Base-by-base conservation (phyloP, 495 filamentous ascomycete species). In the Lichenothelia convexa region DNA sequence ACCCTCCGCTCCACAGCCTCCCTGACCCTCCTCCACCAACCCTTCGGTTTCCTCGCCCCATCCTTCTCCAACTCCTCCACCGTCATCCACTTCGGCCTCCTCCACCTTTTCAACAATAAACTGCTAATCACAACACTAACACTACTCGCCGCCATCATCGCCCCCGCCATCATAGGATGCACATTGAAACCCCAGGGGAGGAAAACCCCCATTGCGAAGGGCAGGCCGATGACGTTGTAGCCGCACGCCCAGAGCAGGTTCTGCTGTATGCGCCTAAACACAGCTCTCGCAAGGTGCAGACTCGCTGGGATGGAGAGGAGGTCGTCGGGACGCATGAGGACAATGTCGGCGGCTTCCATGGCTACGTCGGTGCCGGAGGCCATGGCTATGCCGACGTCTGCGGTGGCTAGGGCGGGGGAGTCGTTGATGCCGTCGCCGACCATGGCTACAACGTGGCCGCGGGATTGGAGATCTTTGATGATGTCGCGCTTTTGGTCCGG, bases 381-480 rank as follows among this genome's bases (percentile, higher is more conserved):
- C 51, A 99, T 78, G 13, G 86, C 84, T 47, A 99, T 93, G 40
- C 89, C 89, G 30, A 95, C 74, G 41, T 85, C 71, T 20, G 89
- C 85, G 1, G 84, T 93, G 12, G 87, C 89, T 2, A 99, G 69
- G 1, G 89, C 89, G 1, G 89, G 89, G 0, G 87, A 94, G 63
- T 99, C 89, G 55, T 99, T 99, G 67, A 99, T 94, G 24, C 89
- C 89, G 51, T 99, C 89, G 35, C 89, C 89, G 17, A 95, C 89
- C 89, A 99, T 95, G 45, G 83, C 89, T 17, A 99, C 80, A 35
- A 75, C 62, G 30, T 78, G 67, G 41, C 84, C 83, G 2, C 55
- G 43, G 0, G 61, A 62, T 57, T 94, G 80, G 23, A 94, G 67
- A 30, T 71, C 54, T 13, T 71, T 68, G 53, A 99, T 70, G 48